Base-by-base conservation (phyloP, 768 basidiomycete genomes). In the Cystobasidium ongulense region DNA sequence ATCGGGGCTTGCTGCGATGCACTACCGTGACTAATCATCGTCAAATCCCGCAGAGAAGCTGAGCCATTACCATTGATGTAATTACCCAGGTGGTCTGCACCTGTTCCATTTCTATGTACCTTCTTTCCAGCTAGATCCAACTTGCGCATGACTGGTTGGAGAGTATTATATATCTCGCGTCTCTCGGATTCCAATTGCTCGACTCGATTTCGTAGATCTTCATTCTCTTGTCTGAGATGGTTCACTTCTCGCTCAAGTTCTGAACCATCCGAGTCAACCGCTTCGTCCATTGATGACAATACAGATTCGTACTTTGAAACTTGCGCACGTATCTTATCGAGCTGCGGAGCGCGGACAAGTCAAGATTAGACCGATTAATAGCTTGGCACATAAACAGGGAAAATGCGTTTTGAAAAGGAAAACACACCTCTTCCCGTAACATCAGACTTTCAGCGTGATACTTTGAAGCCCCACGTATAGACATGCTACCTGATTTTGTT, bases 341-440 rank as follows among this genome's bases (percentile, higher is more conserved):
- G 57, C 57, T 50, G 46, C 15, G n/a, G 3, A 50, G 18, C 15
- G 21, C 15, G n/a, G 5, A 4, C 15, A 7, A 50, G 46, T 50
- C 46, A 50, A n/a, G n/a, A n/a, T n/a, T n/a, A n/a, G n/a, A n/a
- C n/a, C n/a, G 46, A 11, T 50, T 41, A 41, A 7, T 7, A 18
- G 39, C 39, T 8, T 18, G 39, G 7, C 39, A 8, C 39, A 41
- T 41, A 7, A 8, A 41, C 8, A 7, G 7, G 39, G 17, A 7
- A 17, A 11, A 17, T 50, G 46, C 3, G n/a, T 4, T 21, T 50
- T 21, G n/a, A n/a, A 21, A 50, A 8, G 10, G 21, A 38, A 2
- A 57, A n/a, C 62, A 17, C 35, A 64, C 63, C 63, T 67, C 65
- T 36, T 67, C 65, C 29, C 35, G n/a, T 11, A 67, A 41, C 50